Base-by-base conservation (phyloP, 768 basidiomycete species). In the Suillus clintonianus region DNA sequence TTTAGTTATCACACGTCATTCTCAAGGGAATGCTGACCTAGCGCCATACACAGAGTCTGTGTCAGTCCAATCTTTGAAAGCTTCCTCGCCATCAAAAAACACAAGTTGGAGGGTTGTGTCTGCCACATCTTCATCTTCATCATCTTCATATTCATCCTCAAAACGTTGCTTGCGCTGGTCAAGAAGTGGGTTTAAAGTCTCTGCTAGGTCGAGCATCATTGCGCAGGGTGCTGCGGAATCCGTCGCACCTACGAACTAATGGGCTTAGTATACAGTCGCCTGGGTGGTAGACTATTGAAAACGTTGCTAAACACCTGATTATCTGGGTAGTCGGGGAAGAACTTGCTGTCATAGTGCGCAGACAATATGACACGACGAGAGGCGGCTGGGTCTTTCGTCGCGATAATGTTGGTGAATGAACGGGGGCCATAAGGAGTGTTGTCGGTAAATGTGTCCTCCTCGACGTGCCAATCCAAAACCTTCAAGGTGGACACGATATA, bases 51-150 rank as follows among this genome's bases (percentile, higher is more conserved):
- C 88, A 1, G 94, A 96, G 76, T 99, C 97, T 3, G 85, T 87
- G 36, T 82, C 84, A 3, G 94, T 94, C 97, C 97, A 99, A 32
- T 85, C 81, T 54, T 86, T 82, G 76, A 97, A 98, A 0, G 97
- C 97, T 76, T 99, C 97, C 77, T 99, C 97, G 3, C 97, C 97
- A 70, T 99, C 97, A 63, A 99, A 97, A 74, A 99, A 97, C 11
- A 99, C 83, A 10, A 99, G 80, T 72, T 97, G 95, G 10, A 99
- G 76, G 4, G 96, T 97, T 22, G 91, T 94, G 62, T 92, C 90
- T 0, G 86, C 86, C 15, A 89, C 78, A 60, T 94, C 91, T 48
- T 93, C 92, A 11, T 50, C 27, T 10, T 51, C 41, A n/a, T 89
- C 87, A 14, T 88, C 87, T 60, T 87, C 86, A 17, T 80, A 72